Base-by-base conservation (phyloP, 352 stramenopile species). In the Phytopythium mirpurense region DNA sequence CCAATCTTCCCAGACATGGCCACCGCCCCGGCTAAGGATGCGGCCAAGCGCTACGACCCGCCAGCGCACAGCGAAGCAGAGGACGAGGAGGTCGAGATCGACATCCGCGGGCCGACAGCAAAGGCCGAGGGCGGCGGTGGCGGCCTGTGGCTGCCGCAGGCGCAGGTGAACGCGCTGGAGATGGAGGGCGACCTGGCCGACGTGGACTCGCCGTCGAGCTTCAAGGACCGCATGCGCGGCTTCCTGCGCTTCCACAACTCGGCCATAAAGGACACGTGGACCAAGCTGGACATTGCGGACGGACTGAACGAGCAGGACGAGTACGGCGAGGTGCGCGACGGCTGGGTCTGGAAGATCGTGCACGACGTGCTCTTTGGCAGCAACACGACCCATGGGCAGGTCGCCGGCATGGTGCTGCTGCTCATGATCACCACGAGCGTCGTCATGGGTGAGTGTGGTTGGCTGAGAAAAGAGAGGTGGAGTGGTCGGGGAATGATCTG, bases 361-460 rank as follows among this genome's bases (percentile, higher is more conserved):
- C 76, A 90, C 57, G 70, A 88, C 49, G 76, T 79, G 45, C 76
- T 90, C 49, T 88, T 88, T 50, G 69, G 74, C 32, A 88, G 72
- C 67, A 76, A 55, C 23, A 88, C 78, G 36, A 65, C 65, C 19
- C 70, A 70, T 44, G 80, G 80, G 8, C 80, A 88, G 49, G 54
- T 74, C 21, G 68, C 71, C 24, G 80, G 70, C 35, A 65, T 88
- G 16, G 59, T 88, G 27, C 50, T 90, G 53, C 63, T 90, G 11
- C 55, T 86, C 5, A 85, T 90, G 71, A 81, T 90, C 51, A 74
- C 80, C 8, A 81, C 72, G 41, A 90, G 80, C 49, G 78, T 90
- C 14, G 59, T 78, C 5, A 60, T 87, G 31, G 79, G 79, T 88
- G 43, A 50, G 72, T 40, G 47, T 8, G 8, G 3, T 5, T 43